Base-by-base conservation (phyloP, 2,329 filamentous ascomycete genomes). In the Pestalotiopsis fici region DNA sequence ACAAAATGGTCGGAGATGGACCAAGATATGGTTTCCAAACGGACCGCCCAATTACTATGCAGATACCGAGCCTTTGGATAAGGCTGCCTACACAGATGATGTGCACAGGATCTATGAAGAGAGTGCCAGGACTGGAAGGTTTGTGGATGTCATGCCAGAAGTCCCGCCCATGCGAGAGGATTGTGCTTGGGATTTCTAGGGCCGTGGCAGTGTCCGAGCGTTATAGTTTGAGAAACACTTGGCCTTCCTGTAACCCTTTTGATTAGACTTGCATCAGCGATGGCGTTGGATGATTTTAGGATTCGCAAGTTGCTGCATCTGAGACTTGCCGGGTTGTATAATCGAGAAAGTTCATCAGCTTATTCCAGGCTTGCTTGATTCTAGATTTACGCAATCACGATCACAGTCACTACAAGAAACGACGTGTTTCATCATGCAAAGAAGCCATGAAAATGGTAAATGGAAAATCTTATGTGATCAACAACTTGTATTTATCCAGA, bases 121-220 rank as follows among this genome's bases (percentile, higher is more conserved):
- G 57, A 90, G 94, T 75, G 82, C 85, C 59, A 83, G 88, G 70
- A 87, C 87, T 23, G 93, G 93, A 0, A 79, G 77, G 37, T 97
- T 97, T 77, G 84, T 87, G 55, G 88, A 89, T 43, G 91, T 90
- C 6, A 91, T 97, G 81, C 95, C 95, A 0, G 85, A 91, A 72
- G 81, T 94, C 59, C 93, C 95, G 23, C 95, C 95, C 0, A 90
- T 90, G 78, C 85, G 89, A 69, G 93, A 95, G 74, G 95, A 90
- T 84, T 90, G 89, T 71, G 79, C 82, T 31, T 95, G 91, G 87
- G 88, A 93, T 75, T 90, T 95, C 73, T 95, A 78, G 82, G 61
- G 25, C n/a, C 54, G 54, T 13, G 12, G 15, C 31, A 12, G 43
- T 50, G 43, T 50, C 43, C 6, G 2, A 15, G 55, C 11, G 31